Conservation (phyloP, 2,329 filamentous ascomycete species). For the Calonectria pteridis region DNA sequence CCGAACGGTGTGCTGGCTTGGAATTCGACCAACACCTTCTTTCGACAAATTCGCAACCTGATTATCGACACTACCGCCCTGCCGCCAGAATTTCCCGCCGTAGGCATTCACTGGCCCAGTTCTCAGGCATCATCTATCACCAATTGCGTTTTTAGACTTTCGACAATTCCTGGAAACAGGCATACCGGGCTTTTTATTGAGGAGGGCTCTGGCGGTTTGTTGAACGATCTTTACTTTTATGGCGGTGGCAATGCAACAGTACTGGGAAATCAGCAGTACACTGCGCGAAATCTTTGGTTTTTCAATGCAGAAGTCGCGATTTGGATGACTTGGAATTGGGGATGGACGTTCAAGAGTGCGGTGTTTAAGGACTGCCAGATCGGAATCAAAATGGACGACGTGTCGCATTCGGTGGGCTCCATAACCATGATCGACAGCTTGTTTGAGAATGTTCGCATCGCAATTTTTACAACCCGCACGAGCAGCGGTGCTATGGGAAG, state of each 20-base stretch:
- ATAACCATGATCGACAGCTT: conserved; percentile 81
- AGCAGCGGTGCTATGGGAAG: conserved; percentile 49
- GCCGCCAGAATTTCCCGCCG: conserved; percentile 56
- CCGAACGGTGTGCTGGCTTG: conserved; percentile 56
- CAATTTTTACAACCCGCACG: conserved; percentile 72
- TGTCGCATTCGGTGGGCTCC: conserved; percentile 73
- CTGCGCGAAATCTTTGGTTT: conserved; percentile 76
- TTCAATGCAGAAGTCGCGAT: conserved; percentile 75
- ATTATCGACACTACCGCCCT: conserved; percentile 67
- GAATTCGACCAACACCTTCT: conserved; percentile 71
- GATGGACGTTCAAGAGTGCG: conserved; percentile 79
- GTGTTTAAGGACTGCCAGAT: conserved; percentile 72
- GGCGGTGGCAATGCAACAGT: conserved; percentile 72
- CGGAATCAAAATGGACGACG: conserved; percentile 74
- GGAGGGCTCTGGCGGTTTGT: conserved; percentile 73
- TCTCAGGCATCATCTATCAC: conserved; percentile 72
- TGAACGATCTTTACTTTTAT: conserved; percentile 78
- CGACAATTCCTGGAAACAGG: conserved; percentile 57
- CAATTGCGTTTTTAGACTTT: conserved; percentile 69
- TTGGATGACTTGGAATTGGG: conserved; percentile 82
- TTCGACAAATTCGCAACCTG: conserved; percentile 69
- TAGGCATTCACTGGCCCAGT: conserved; percentile 77
- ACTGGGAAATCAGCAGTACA: conserved; percentile 79
- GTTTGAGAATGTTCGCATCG: conserved; percentile 75
- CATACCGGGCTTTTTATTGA: conserved; percentile 73